phyloP scores from a whole-genome alignment of 192 early-diverging fungal genomes.

The Powellomyces hirtus region DNA sequence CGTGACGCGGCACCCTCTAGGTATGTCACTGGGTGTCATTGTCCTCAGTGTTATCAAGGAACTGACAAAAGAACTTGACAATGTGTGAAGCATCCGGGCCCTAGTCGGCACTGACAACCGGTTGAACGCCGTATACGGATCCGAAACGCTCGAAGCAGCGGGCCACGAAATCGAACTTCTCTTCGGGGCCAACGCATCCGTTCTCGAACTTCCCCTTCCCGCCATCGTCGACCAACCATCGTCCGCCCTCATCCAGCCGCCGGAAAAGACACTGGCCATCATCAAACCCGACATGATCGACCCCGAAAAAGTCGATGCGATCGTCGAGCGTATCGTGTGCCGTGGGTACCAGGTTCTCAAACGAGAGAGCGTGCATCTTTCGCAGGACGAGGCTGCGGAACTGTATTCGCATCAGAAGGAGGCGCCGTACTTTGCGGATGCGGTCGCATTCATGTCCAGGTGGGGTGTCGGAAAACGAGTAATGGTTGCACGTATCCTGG shows the following conservation, averaged over 20 bases:
- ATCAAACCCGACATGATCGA: constrained; percentile 54
- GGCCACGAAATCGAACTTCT: constrained; percentile 42
- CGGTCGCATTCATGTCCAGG: constrained; percentile 39
- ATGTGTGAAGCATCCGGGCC: constrained; percentile 51
- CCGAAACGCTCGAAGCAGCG: constrained; percentile 41
- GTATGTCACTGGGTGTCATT: constrained; percentile 26
- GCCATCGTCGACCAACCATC: background rate
- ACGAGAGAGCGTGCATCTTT: constrained; percentile 44
- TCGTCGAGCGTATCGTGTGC: constrained; percentile 47
- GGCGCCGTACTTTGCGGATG: constrained; percentile 37
- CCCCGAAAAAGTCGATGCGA: constrained; percentile 39
- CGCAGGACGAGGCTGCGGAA: constrained; percentile 36
- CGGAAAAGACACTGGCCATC: constrained; percentile 52
- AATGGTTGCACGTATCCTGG: no score
- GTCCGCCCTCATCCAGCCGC: background rate
- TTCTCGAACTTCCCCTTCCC: constrained; percentile 29
- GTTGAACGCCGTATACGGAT: constrained; percentile 58
- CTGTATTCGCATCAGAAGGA: constrained; percentile 41
- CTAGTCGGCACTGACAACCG: constrained; percentile 52
- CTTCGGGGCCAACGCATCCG: constrained; percentile 37
- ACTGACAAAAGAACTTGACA: no score
- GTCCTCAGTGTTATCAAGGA: no score
- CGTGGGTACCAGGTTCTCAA: constrained; percentile 49
- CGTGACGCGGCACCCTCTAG: constrained; percentile 46
- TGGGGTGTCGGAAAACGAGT: no score